A percentile compares a stretch with the other conserved stretches of the same genome.
phyloP scores from a whole-genome alignment of 768 basidiomycete species.

The Trichaptum fuscoviolaceum region DNA sequence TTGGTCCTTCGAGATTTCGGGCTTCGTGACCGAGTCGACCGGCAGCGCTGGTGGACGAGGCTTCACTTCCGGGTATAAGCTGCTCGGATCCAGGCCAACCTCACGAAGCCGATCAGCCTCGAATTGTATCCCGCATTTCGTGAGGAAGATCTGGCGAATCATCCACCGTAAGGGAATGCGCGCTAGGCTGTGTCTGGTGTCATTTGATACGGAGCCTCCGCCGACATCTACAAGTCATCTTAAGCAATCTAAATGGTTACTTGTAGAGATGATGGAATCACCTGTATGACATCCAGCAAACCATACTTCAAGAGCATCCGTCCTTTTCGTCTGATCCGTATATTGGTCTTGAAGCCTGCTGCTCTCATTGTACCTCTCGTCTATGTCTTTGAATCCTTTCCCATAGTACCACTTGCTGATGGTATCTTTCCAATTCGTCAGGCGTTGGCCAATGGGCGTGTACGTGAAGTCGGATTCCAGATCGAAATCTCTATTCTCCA shows the following conservation, averaged over 20 bases:
- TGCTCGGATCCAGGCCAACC: slow-evolving; percentile 6
- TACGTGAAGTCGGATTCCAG: not conserved
- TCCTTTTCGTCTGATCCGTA: slow-evolving; percentile 7
- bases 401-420: slow-evolving; percentile 4
- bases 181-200: slow-evolving; percentile 6
- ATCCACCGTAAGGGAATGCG: slow-evolving; percentile 18
- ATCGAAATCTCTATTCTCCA: not conserved
- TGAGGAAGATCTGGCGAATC: slow-evolving; percentile 14
- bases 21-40: not conserved
- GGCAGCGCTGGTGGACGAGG: not conserved
- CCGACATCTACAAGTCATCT: slow-evolving; percentile 14
- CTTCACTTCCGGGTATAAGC: not conserved
- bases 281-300: slow-evolving; percentile 25
- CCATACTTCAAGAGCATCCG: slow-evolving; percentile 25
- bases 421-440: slow-evolving; percentile 5
- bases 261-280: not conserved
- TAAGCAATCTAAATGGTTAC: not conserved
- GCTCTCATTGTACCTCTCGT: not conserved
- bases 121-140: slow-evolving; percentile 11
- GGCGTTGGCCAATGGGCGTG: slow-evolving; percentile 5
- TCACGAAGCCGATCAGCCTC: slow-evolving; percentile 5
- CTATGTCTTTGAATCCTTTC: not conserved
- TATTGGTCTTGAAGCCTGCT: not conserved
- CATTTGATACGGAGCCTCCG: slow-evolving; percentile 14
- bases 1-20: not conserved